A percentile compares a stretch with the other conserved stretches of the same genome.
Evolutionary conservation across 2,329 filamentous ascomycete species (phyloP).

Genomic region (Magnaporthiopsis rhizophila): DNA sequence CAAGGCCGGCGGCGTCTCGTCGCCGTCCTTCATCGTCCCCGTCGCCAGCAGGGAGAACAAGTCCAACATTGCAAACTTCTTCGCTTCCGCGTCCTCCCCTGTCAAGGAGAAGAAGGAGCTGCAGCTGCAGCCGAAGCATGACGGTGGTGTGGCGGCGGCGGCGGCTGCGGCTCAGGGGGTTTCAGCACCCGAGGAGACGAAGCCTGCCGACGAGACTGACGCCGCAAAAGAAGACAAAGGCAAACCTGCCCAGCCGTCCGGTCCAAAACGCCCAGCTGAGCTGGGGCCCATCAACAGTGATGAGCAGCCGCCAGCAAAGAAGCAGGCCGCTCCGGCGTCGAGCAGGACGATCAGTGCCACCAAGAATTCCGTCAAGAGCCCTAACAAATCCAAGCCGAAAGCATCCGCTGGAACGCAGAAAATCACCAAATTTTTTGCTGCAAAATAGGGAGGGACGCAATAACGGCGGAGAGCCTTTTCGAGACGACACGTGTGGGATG

Average conservation of each 20-base stretch:
- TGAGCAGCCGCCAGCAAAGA: constrained; percentile 5
- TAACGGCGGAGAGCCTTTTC: background rate
- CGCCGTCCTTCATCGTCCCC: constrained; percentile 73
- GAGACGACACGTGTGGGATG: too few relatives aligned
- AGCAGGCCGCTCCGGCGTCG: constrained; percentile 5
- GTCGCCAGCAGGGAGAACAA: constrained; percentile 83
- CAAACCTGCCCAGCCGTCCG: background rate
- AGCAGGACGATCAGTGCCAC: constrained; percentile 29
- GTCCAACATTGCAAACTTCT: constrained; percentile 90
- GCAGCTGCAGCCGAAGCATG: background rate
- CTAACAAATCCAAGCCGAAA: constrained; percentile 19
- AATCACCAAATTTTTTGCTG: constrained; percentile 37
- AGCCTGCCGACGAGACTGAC: too few relatives aligned
- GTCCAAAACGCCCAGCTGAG: constrained; percentile 2
- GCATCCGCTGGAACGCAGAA: constrained; percentile 30
- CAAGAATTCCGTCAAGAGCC: constrained; percentile 28
- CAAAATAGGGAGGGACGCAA: background rate
- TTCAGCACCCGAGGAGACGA: background rate
- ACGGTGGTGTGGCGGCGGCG: too few relatives aligned
- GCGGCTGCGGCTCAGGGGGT: too few relatives aligned
- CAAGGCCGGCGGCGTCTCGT: constrained; percentile 90
- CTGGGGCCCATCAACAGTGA: constrained; percentile 2
- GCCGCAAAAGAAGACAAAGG: background rate
- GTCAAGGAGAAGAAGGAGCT: background rate
- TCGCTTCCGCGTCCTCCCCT: constrained; percentile 47